Conservation (phyloP, 345 rosid genomes). For the Populus ilicifolia region DNA sequence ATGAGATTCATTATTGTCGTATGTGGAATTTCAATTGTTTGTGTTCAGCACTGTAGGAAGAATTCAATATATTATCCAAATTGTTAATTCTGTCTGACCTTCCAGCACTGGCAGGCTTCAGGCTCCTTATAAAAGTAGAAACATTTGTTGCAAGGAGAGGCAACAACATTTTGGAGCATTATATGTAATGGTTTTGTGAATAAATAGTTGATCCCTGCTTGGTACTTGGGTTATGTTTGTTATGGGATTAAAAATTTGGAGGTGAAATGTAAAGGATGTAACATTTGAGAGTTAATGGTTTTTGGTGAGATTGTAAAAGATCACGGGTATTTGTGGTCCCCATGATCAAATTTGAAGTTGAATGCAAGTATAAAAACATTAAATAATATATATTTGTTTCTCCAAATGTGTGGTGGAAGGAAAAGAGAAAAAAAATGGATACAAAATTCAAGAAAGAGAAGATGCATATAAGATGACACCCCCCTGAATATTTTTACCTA, state of each 20-base stretch:
- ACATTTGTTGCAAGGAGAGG: neutral
- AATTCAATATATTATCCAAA: neutral
- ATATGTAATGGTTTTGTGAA: neutral
- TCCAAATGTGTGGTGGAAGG: too few species aligned
- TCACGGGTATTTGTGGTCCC: neutral
- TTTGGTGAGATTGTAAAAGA: neutral
- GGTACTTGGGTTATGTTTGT: neutral
- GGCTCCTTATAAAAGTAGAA: neutral
- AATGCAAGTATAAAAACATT: too few species aligned
- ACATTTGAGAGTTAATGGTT: neutral
- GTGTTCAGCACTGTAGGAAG: neutral
- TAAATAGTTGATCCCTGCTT: neutral
- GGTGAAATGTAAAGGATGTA: neutral
- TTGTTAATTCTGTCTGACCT: neutral
- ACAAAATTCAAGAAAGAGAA: too few species aligned
- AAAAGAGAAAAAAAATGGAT: too few species aligned
- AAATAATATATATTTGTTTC: too few species aligned
- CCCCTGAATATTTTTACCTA: too few species aligned
- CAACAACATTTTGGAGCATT: neutral
- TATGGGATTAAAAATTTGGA: neutral
- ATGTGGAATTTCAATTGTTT: neutral
- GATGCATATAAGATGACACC: too few species aligned
- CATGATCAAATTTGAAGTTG: neutral
- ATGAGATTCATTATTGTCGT: neutral
- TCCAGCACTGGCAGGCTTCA: neutral